These are phyloP conservation scores for Rhodotorula sp. DNA, from an alignment of 1,284 basidiomycete species.

Conservation along the genomic window DNA sequence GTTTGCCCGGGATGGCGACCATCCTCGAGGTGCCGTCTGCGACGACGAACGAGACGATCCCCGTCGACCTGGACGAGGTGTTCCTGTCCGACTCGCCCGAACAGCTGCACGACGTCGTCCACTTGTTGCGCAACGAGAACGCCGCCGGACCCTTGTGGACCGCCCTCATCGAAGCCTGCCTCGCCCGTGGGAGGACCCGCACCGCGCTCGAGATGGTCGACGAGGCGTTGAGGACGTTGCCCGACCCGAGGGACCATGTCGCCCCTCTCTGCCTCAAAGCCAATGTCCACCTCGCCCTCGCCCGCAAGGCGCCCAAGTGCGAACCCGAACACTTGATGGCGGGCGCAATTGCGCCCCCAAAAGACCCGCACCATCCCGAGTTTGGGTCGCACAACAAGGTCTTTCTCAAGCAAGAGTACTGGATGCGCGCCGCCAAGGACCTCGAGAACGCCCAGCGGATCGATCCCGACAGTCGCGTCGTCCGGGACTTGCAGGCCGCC, in stretches of 20 bases:
- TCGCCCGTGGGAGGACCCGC: constrained; percentile 52
- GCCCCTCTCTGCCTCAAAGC: constrained; percentile 76
- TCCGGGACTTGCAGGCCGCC: constrained; percentile 14
- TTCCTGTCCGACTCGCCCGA: constrained; percentile 60
- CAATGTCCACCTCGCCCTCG: constrained; percentile 73
- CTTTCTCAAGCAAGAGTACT: constrained; percentile 62
- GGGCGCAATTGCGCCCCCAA: constrained; percentile 9
- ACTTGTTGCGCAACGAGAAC: constrained; percentile 65
- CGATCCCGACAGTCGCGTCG: constrained; percentile 33
- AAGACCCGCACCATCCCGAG: constrained; percentile 36
- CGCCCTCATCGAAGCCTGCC: constrained; percentile 71
- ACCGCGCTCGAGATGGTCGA: constrained; percentile 59
- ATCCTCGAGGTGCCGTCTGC: constrained; percentile 22
- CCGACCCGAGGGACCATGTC: constrained; percentile 61
- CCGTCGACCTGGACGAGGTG: constrained; percentile 72
- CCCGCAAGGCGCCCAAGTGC: constrained; percentile 75
- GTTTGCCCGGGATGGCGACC: background rate
- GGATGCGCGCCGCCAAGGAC: constrained; percentile 57
- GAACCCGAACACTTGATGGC: constrained; percentile 65
- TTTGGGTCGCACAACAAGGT: background rate
- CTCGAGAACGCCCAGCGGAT: constrained; percentile 37
- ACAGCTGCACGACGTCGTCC: constrained; percentile 67
- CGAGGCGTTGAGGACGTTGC: constrained; percentile 58
- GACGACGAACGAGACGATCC: constrained; percentile 59
- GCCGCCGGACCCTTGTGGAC: constrained; percentile 71